Base-by-base conservation (phyloP, 2,329 filamentous ascomycete genomes). In the Didymella pomorum region DNA sequence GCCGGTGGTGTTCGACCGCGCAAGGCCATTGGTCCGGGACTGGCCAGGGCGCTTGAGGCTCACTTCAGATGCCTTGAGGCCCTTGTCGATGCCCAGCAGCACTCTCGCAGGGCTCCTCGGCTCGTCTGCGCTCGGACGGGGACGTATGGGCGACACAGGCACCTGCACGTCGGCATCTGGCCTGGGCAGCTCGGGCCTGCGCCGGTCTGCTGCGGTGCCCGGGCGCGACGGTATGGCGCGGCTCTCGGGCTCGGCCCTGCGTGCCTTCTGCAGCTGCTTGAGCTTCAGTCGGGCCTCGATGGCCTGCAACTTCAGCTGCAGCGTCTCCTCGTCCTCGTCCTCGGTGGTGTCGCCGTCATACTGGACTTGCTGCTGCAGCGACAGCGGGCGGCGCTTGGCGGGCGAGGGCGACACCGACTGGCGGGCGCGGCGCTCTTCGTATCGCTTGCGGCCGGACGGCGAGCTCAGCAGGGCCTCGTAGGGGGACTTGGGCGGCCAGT, bases 241-340 rank as follows among this genome's bases (percentile, higher is more conserved):
- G 25, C 62, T 68, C n/a, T 72, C 68, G 7, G 48, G 51, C 16
- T 60, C 60, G 26, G 73, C 69, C 48, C 81, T 79, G 71, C 83
- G 86, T 23, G 71, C 71, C 60, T 75, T 85, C 74, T 95, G 91
- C 14, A 98, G 80, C 71, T 89, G 93, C 77, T 97, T 98, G 64
- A 98, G 78, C 76, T 89, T 95, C 51, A 98, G 79, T 60, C 90
- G 89, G 7, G 93, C 92, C 76, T 98, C 89, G 58, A 99, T 96
- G 54, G 91, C 92, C 64, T 93, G 88, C 5, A 98, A 81, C 74
- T 96, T 89, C 62, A 99, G 80, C 71, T 96, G 87, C 31, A 98
- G 79, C 1, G 88, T 96, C 80, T 98, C 93, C 76, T 97, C 94
- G 9, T 83, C 90, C 4, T 91, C 89, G 79, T 97, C 93, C 73